Base-by-base conservation (phyloP, 1,139 yeast species). In the Debaryomycetaceae sp. region DNA sequence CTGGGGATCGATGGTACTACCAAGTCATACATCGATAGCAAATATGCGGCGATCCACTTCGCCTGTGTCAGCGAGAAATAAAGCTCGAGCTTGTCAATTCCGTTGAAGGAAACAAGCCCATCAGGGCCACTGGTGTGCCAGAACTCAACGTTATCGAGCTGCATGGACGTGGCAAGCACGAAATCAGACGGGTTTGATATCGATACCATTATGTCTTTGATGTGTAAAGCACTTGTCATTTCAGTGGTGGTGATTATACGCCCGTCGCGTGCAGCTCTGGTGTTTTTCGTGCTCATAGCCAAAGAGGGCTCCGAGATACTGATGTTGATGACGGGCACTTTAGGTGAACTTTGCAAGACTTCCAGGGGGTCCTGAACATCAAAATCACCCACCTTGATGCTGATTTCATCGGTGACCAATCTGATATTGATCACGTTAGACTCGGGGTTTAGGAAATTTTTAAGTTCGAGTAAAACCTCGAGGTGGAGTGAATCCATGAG, bases 401-500 rank as follows among this genome's bases (percentile, higher is more conserved):
- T 56, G 1, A 78, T 38, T 4, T 58, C 56, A 1, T 81, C 78
- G 3, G 78, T 49, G 1, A 76, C 70, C 3, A 83, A 34, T 27
- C 84, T 62, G 4, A 71, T 27, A 39, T 75, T 78, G 20, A 56
- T 53, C 2, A 68, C 58, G 17, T 57, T 48, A 3, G 70, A 60
- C 1, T 57, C 45, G 2, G 66, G 59, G 7, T 51, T 45, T 32
- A 72, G 53, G 15, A 64, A 49, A 8, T 42, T 43, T 19, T 62
- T 57, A 12, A 82, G 49, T 12, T 59, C 49, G 23, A 53, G 54
- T 9, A 84, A 63, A 2, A 82, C 73, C n/a, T 74, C 71, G 16
- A 74, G 55, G 37, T 88, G 94, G 14, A 86, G 56, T 13, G 54
- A 49, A 49, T 89, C 96, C 51, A 88, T 60, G 2, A 76, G 56